phyloP scores from a whole-genome alignment of 495 filamentous ascomycete species.

The Daldinia childiae region DNA sequence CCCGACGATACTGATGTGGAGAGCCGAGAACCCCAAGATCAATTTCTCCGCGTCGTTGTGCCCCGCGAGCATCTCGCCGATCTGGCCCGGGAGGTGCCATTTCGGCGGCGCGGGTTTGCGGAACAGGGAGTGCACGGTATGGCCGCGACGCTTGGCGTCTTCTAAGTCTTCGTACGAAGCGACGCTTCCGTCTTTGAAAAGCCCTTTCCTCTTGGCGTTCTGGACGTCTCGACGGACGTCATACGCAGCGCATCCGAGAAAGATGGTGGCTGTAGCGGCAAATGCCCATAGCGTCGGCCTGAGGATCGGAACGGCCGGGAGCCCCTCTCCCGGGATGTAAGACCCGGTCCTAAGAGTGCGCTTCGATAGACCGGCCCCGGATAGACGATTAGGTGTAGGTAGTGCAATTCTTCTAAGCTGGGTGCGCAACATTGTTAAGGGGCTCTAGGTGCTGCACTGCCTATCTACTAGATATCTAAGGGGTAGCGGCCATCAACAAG shows the following conservation, averaged over 20 bases:
- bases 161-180: constrained; percentile 39
- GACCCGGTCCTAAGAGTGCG: constrained; percentile 6
- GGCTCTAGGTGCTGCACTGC: background rate
- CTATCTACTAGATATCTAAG: constrained; percentile 3
- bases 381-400: background rate
- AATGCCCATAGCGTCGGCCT: constrained; percentile 43
- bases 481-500: constrained; percentile 16
- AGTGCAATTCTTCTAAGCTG: constrained; percentile 24
- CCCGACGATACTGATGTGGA: constrained; percentile 24
- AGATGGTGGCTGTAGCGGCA: constrained; percentile 38
- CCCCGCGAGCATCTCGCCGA: constrained; percentile 10
- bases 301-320: constrained; percentile 37
- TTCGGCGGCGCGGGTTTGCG: background rate
- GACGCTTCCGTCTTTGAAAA: background rate
- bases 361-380: constrained; percentile 6
- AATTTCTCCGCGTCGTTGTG: constrained; percentile 24
- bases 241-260: constrained; percentile 43
- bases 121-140: background rate
- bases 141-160: background rate
- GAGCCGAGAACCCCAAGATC: constrained; percentile 10
- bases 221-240: constrained; percentile 42
- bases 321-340: background rate
- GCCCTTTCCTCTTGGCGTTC: constrained; percentile 13
- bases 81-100: constrained; percentile 1
- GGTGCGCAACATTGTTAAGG: constrained; percentile 28